Conservation (phyloP, 148 eudicot species). For the Silene latifolia region DNA sequence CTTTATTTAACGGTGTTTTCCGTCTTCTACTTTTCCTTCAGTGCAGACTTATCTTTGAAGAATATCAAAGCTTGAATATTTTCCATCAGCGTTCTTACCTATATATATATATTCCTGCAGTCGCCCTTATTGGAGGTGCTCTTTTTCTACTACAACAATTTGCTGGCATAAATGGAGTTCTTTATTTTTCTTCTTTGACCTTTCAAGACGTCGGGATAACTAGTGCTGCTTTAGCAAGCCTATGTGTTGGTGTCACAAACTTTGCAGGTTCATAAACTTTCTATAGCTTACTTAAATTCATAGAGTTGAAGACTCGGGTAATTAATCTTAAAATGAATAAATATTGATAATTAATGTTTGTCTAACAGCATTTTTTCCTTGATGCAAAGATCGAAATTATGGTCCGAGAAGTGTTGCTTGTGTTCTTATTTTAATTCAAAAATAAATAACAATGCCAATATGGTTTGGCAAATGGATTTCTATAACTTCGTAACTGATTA, state of each 20-base stretch:
- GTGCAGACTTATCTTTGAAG: neutral
- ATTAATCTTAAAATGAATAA: neutral
- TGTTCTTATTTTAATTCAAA: no score
- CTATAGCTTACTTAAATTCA: slow-evolving; percentile 2
- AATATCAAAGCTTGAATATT: no score
- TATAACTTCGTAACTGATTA: no score
- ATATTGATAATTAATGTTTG: neutral
- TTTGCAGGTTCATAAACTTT: slow-evolving; percentile 60
- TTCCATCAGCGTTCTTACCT: slow-evolving; percentile 5
- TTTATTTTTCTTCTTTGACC: slow-evolving; percentile 77
- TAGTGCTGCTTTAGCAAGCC: slow-evolving; percentile 69
- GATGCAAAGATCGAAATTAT: neutral
- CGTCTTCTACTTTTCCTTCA: no score
- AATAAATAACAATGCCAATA: no score
- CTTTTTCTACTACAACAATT: slow-evolving; percentile 77
- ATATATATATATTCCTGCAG: slow-evolving; percentile 40
- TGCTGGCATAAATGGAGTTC: slow-evolving; percentile 83
- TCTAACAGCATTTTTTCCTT: neutral
- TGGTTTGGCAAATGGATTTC: no score
- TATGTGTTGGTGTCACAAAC: slow-evolving; percentile 67
- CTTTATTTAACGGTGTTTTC: no score
- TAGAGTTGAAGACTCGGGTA: neutral
- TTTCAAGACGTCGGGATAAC: slow-evolving; percentile 78
- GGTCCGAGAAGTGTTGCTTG: no score
- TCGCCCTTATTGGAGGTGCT: slow-evolving; percentile 65